Base-by-base conservation (phyloP, 345 rosid species). In the Luvunga scandens region DNA sequence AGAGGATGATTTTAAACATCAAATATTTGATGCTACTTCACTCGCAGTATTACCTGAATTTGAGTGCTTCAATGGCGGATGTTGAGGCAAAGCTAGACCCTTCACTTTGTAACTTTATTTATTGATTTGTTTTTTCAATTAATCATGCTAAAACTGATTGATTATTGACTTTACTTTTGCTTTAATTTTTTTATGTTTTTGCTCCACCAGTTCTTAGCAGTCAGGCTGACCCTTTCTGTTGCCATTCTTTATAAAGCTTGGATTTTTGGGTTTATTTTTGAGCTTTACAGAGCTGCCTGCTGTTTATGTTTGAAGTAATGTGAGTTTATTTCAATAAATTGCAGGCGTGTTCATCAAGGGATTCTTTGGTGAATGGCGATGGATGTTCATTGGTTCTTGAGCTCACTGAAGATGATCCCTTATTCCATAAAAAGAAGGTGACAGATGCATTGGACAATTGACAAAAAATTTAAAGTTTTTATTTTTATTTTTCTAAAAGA, bases 361-460 rank as follows among this genome's bases (percentile, higher is more conserved):
- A 71, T 25, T 70, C 72, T 60, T 61, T 76, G 27, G 83, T 76
- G 81, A 83, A 66, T 34, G 84, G 55, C 73, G 84, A 77, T 72
- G 80, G 81, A 24, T 84, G 48, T 79, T 69, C 81, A 21, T 31
- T 91, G 31, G 81, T 83, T 78, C 80, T 94, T 76, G 86, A 89
- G 81, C 90, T 94, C 36, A 38, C 87, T 39, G 69, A 85, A 80
- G 78, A 70, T 83, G 97, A 89, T 78, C 90, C 91, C 18, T 74
- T 89, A 61, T 88, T 84, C 79, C 83, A 84, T 75, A 81, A 88
- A 71, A 92, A 92, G 87, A 88, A 90, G 95, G 94, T 92, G 39
- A 82, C 85, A 69, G 25, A 38, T 81, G 34, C 39, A 31, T 39
- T 4, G 34, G 30, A 57, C 24, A 33, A 27, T 2, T 57, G 7